phyloP scores from a whole-genome alignment of 306 rosid species.

The Pterocarpus macrocarpus region DNA sequence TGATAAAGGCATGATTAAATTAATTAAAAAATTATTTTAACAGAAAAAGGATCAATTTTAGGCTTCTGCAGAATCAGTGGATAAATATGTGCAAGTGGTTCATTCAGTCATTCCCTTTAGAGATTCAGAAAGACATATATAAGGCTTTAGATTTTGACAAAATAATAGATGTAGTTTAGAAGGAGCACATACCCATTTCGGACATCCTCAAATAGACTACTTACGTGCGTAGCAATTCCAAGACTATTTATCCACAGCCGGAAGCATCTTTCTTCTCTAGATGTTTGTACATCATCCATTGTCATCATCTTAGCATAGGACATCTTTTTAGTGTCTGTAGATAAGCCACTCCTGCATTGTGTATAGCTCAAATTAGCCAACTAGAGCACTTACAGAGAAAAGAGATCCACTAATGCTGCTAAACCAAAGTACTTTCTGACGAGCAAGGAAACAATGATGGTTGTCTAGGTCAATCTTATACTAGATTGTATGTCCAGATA shows the following conservation, averaged over 20 bases:
- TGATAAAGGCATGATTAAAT: not conserved
- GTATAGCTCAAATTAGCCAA: constrained; percentile 42
- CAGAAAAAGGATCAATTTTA: not conserved
- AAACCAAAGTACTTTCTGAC: constrained; percentile 1
- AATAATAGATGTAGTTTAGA: constrained; percentile 31
- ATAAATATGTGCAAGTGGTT: constrained; percentile 29
- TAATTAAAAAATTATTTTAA: not conserved
- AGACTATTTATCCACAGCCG: constrained; percentile 97
- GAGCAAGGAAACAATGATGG: not conserved
- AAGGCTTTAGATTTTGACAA: constrained; percentile 22
- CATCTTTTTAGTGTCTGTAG: constrained; percentile 77
- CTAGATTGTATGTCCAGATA: not conserved
- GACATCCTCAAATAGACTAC: constrained; percentile 94
- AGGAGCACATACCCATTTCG: constrained; percentile 77
- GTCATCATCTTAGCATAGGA: constrained; percentile 96
- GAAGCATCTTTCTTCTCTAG: constrained; percentile 96
- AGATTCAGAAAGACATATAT: not conserved
- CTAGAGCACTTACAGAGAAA: not conserved
- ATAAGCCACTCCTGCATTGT: constrained; percentile 84
- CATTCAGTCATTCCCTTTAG: not conserved
- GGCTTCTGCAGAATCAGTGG: not conserved
- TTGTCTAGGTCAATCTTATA: constrained; percentile 25
- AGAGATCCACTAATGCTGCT: constrained; percentile 6
- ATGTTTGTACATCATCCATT: constrained; percentile 82
- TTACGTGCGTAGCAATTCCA: constrained; percentile 74